Conservation (phyloP, 2,329 filamentous ascomycete genomes). For the Zymoseptoria passerinii region DNA sequence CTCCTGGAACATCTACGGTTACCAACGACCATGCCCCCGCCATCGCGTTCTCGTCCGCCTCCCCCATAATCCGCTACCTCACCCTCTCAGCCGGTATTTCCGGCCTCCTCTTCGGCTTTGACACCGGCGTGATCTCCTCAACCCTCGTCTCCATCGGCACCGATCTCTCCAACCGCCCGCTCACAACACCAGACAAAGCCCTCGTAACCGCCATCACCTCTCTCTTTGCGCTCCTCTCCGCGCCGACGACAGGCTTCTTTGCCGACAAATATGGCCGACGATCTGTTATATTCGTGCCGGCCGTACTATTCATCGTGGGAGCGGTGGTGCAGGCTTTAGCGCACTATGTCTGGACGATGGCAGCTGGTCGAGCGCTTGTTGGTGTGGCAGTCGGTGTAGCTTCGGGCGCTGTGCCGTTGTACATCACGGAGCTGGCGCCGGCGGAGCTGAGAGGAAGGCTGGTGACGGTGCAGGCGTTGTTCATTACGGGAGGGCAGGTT, state of each 20-base stretch:
- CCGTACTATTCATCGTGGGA: constrained; percentile 59
- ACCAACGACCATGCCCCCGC: neutral
- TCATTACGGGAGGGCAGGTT: constrained; percentile 82
- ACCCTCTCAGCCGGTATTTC: constrained; percentile 51
- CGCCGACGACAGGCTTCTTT: constrained; percentile 32
- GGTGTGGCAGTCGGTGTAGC: constrained; percentile 62
- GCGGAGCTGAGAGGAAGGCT: constrained; percentile 58
- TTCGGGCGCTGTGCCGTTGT: constrained; percentile 69
- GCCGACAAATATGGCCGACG: constrained; percentile 43
- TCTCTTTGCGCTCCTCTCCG: constrained; percentile 49
- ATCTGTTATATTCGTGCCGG: constrained; percentile 45
- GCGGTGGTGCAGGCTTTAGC: constrained; percentile 57
- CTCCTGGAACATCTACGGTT: neutral
- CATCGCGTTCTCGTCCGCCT: constrained; percentile 26
- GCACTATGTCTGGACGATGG: constrained; percentile 54
- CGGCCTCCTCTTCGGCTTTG: constrained; percentile 54
- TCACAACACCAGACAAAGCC: constrained; percentile 48
- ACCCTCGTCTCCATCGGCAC: constrained; percentile 49
- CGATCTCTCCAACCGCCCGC: constrained; percentile 42
- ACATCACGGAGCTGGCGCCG: constrained; percentile 26
- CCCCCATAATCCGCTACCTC: constrained; percentile 44
- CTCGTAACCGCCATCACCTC: constrained; percentile 52
- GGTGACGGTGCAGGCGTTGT: constrained; percentile 72
- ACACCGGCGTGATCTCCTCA: constrained; percentile 55
- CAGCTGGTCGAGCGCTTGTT: constrained; percentile 59